phyloP scores from a whole-genome alignment of 192 early-diverging fungal genomes.

The Phycomyces nitens region DNA sequence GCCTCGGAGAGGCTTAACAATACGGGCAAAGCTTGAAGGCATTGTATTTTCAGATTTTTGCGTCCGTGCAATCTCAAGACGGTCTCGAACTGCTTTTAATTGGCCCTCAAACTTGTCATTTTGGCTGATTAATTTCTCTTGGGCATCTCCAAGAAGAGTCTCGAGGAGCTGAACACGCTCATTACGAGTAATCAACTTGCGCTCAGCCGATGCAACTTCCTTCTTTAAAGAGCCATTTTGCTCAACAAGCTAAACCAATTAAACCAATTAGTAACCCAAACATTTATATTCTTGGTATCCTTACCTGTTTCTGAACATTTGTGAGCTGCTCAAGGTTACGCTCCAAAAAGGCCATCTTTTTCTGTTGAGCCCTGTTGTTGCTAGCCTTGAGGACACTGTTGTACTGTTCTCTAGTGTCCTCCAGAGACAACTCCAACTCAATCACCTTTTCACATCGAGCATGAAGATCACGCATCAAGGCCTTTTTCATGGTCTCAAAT shows the following conservation, averaged over 20 bases:
- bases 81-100: constrained; percentile 61
- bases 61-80: constrained; percentile 72
- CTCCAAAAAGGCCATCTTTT: constrained; percentile 94
- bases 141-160: constrained; percentile 71
- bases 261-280: no score
- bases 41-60: constrained; percentile 35
- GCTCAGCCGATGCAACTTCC: constrained; percentile 81
- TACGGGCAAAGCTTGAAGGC: constrained; percentile 41
- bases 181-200: constrained; percentile 86
- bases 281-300: constrained; percentile 1
- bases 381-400: constrained; percentile 78
- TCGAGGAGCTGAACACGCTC: constrained; percentile 93
- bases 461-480: constrained; percentile 95
- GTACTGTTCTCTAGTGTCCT: constrained; percentile 92
- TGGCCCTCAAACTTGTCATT: constrained; percentile 54
- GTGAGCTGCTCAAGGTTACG: constrained; percentile 96
- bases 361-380: constrained; percentile 83
- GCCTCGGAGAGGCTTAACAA: constrained; percentile 92
- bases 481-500: constrained; percentile 98
- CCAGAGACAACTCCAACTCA: constrained; percentile 94
- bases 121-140: constrained; percentile 74
- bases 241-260: constrained; percentile 68
- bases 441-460: constrained; percentile 97
- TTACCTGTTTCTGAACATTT: constrained; percentile 82
- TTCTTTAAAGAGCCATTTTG: constrained; percentile 96